A percentile compares a stretch with the other conserved stretches of the same genome.
phyloP scores from a whole-genome alignment of 2,329 filamentous ascomycete species.

The Laburnicola sp. region DNA sequence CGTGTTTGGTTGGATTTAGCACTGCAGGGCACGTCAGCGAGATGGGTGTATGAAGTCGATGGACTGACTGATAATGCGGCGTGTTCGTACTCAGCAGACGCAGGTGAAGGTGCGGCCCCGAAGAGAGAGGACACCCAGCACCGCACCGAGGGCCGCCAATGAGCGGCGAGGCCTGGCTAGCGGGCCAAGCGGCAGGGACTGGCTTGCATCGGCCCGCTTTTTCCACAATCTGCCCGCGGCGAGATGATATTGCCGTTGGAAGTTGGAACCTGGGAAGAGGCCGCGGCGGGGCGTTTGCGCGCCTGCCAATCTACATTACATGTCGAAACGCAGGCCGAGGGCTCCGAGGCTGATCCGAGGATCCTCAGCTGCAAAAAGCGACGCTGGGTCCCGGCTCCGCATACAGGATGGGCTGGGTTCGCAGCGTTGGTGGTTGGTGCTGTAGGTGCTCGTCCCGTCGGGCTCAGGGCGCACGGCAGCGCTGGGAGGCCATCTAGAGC shows the following conservation, averaged over 20 bases:
- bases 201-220: slow-evolving; percentile 2
- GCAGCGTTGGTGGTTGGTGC: neutral
- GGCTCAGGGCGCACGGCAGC: neutral
- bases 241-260: neutral
- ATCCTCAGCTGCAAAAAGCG: too few species aligned
- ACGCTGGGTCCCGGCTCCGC: neutral
- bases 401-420: neutral
- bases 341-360: neutral
- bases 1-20: neutral
- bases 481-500: too few species aligned
- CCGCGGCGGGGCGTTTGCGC: neutral
- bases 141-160: slow-evolving; percentile 1
- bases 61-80: neutral
- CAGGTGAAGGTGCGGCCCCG: neutral
- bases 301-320: too few species aligned
- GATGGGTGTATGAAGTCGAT: neutral
- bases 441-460: neutral
- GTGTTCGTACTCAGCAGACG: neutral
- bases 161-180: slow-evolving; percentile 2
- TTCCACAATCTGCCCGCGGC: neutral
- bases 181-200: neutral
- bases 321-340: too few species aligned
- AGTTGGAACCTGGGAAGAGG: neutral
- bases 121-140: neutral
- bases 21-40: neutral